Evolutionary conservation across 345 rosid genomes (phyloP).

Genomic region (Gossypium turneri): DNA sequence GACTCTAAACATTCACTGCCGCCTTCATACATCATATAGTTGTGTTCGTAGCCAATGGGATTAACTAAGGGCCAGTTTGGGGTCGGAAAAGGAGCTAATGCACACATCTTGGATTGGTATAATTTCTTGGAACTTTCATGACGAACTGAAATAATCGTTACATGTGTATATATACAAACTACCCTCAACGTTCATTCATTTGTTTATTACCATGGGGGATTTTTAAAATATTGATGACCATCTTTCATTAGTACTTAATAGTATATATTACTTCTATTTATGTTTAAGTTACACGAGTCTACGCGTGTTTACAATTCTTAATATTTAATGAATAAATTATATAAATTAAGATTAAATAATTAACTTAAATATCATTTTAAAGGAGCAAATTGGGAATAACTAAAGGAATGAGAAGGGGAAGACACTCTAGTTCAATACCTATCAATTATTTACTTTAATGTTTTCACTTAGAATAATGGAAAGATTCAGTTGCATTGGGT

Average conservation of each 20-base stretch:
- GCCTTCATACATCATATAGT: neutral
- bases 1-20: neutral
- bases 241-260: no score
- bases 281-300: neutral
- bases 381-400: neutral
- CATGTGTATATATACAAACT: conserved; percentile 7
- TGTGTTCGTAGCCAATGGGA: conserved; percentile 5
- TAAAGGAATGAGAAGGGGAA: no score
- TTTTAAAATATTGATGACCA: no score
- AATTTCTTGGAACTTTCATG: neutral
- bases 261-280: neutral
- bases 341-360: neutral
- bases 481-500: no score
- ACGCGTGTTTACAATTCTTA: neutral
- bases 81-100: conserved; percentile 1
- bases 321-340: no score
- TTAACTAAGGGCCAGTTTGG: neutral
- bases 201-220: no score
- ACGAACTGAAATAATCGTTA: neutral
- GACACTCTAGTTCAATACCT: no score
- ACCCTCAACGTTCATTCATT: neutral
- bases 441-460: no score
- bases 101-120: neutral
- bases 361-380: neutral
- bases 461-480: no score